phyloP scores from a whole-genome alignment of 164 flowering plant species.

The Annona cherimola region DNA sequence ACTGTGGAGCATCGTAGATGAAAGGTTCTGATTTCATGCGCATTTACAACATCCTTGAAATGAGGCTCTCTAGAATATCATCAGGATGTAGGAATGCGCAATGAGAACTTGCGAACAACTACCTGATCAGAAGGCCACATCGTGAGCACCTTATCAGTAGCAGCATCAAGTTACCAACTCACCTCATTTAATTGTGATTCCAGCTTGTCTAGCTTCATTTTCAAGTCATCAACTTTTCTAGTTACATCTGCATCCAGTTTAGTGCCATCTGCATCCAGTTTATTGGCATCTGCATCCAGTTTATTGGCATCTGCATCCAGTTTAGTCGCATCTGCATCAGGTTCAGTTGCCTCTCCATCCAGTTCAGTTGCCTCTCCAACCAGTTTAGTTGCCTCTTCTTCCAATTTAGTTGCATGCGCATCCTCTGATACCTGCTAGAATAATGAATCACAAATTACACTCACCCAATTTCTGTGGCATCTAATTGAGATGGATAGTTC shows the following conservation, averaged over 20 bases:
- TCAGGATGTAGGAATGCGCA: too few relatives aligned
- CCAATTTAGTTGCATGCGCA: background rate
- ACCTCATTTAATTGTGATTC: slow-evolving; percentile 61
- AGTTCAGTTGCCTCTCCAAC: too few relatives aligned
- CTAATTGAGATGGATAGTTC: background rate
- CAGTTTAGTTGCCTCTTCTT: too few relatives aligned
- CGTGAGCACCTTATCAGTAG: too few relatives aligned
- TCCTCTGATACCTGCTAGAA: slow-evolving; percentile 9
- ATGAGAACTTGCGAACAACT: too few relatives aligned
- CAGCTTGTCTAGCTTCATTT: slow-evolving; percentile 38
- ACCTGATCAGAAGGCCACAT: too few relatives aligned
- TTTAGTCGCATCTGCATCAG: background rate
- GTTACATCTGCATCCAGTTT: background rate
- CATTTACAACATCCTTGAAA: too few relatives aligned
- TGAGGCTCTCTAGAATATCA: too few relatives aligned
- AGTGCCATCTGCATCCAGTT: background rate
- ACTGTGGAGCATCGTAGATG: too few relatives aligned
- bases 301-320: background rate
- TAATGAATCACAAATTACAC: background rate
- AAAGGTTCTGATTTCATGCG: too few relatives aligned
- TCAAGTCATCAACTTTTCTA: slow-evolving; percentile 45
- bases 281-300: background rate
- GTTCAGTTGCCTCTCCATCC: too few relatives aligned
- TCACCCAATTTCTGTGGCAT: background rate
- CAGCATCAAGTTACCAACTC: background rate